Evolutionary conservation across 177 flowering plant species (phyloP).

Genomic region (Telopea speciosissima): DNA sequence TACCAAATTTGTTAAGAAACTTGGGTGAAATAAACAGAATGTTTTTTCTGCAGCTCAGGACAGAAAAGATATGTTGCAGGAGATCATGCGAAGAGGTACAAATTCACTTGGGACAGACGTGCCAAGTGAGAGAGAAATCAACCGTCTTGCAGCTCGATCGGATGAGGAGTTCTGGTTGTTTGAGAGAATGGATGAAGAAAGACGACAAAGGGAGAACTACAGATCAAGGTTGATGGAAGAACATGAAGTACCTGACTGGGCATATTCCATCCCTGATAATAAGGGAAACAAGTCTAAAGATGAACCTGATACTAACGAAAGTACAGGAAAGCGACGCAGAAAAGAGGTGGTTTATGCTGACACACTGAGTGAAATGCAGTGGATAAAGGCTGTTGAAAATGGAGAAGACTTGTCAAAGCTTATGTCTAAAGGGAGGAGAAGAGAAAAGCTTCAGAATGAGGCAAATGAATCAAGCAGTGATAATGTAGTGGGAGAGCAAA

Average conservation of each 20-base stretch:
- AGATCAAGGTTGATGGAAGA: conserved; percentile 71
- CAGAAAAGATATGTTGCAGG: conserved; percentile 77
- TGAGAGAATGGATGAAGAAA: conserved; percentile 77
- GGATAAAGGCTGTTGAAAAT: conserved; percentile 84
- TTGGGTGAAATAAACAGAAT: too few relatives aligned
- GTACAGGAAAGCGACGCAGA: conserved; percentile 67
- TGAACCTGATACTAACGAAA: conserved; percentile 18
- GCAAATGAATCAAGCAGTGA: conserved; percentile 31
- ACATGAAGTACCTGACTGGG: conserved; percentile 79
- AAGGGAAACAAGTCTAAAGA: conserved; percentile 19
- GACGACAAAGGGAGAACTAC: conserved; percentile 57
- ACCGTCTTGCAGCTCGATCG: conserved; percentile 69
- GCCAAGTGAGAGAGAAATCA: conserved; percentile 83
- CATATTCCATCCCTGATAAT: conserved; percentile 31
- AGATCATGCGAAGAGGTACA: conserved; percentile 91
- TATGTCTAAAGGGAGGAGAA: conserved; percentile 32
- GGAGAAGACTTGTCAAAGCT: conserved; percentile 48
- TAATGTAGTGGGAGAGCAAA: conserved; percentile 19
- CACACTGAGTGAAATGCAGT: conserved; percentile 66
- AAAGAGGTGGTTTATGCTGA: conserved; percentile 82
- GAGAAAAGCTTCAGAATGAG: conserved; percentile 22
- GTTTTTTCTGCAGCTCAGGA: conserved; percentile 66
- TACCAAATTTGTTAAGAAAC: too few relatives aligned
- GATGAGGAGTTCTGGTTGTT: conserved; percentile 75
- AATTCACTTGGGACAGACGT: conserved; percentile 88